Percentiles rank a stretch among this genome's conserved stretches.
Conservation (phyloP, 2,329 filamentous ascomycete genomes). For the Paecilomyces formosus region DNA sequence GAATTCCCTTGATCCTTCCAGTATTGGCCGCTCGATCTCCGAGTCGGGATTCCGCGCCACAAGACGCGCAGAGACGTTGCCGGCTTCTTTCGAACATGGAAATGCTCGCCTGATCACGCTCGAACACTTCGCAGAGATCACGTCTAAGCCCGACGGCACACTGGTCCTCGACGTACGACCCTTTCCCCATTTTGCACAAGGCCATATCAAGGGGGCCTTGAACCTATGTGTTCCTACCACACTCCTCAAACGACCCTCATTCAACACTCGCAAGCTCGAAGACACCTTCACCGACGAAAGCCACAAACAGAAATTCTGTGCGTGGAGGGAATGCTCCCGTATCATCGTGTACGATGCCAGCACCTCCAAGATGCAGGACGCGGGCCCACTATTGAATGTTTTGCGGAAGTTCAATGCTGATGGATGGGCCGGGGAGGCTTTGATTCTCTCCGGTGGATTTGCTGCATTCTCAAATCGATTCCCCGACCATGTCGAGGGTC, state of each 20-base stretch:
- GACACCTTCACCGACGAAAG: slow-evolving; percentile 72
- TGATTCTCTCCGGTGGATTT: slow-evolving; percentile 78
- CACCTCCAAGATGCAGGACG: slow-evolving; percentile 73
- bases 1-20: slow-evolving; percentile 6
- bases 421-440: slow-evolving; percentile 66
- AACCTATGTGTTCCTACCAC: slow-evolving; percentile 96
- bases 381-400: slow-evolving; percentile 72
- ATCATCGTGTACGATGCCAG: slow-evolving; percentile 83
- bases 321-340: slow-evolving; percentile 65
- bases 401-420: slow-evolving; percentile 87
- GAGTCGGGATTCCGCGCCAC: slow-evolving; percentile 1
- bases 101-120: slow-evolving; percentile 47
- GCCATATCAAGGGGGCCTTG: slow-evolving; percentile 70
- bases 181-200: slow-evolving; percentile 69
- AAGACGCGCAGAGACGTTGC: slow-evolving; percentile 47
- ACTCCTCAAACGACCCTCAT: slow-evolving; percentile 80
- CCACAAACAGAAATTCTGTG: slow-evolving; percentile 65
- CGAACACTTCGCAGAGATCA: slow-evolving; percentile 48
- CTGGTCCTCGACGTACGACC: slow-evolving; percentile 81
- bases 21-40: background rate
- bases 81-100: slow-evolving; percentile 40
- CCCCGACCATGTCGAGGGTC: slow-evolving; percentile 40
- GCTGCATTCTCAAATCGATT: slow-evolving; percentile 61
- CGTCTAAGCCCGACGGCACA: slow-evolving; percentile 47
- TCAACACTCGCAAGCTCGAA: slow-evolving; percentile 78